Evolutionary conservation across 352 stramenopile species (phyloP).

Genomic region (Phytophthora palmivora): DNA sequence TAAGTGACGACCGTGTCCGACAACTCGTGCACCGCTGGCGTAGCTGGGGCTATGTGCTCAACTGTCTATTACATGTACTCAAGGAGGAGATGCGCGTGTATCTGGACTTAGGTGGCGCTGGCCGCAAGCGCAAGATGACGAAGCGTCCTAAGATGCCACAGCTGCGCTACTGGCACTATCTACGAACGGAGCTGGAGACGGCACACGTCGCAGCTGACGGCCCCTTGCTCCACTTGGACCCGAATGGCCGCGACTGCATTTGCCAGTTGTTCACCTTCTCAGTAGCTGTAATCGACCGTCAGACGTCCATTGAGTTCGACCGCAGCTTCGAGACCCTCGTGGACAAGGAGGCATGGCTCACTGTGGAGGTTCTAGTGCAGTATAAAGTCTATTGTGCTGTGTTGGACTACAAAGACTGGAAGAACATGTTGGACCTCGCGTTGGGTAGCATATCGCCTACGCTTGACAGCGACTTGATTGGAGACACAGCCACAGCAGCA

Average conservation of each 20-base stretch:
- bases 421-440: slow-evolving; percentile 64
- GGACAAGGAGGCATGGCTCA: slow-evolving; percentile 79
- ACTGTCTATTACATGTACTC: slow-evolving; percentile 54
- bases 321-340: slow-evolving; percentile 45
- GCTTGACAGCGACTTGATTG: slow-evolving; percentile 17
- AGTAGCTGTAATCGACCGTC: slow-evolving; percentile 52
- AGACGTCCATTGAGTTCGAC: slow-evolving; percentile 30
- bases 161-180: slow-evolving; percentile 62
- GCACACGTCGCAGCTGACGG: slow-evolving; percentile 57
- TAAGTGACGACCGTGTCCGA: slow-evolving; percentile 55
- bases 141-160: slow-evolving; percentile 45
- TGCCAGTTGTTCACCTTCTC: slow-evolving; percentile 66
- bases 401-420: slow-evolving; percentile 53
- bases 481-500: slow-evolving; percentile 24
- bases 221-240: slow-evolving; percentile 70
- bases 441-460: slow-evolving; percentile 53
- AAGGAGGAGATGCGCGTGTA: slow-evolving; percentile 57
- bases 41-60: slow-evolving; percentile 70
- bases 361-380: slow-evolving; percentile 57
- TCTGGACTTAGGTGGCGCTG: slow-evolving; percentile 21
- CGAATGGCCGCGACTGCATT: slow-evolving; percentile 72
- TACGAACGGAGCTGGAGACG: slow-evolving; percentile 67
- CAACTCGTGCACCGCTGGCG: slow-evolving; percentile 77
- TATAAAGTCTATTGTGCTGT: slow-evolving; percentile 78
- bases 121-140: slow-evolving; percentile 39